Percentiles rank a stretch among this genome's conserved stretches.
phyloP scores from a whole-genome alignment of 2,329 filamentous ascomycete species.

The Cordyceps militaris region DNA sequence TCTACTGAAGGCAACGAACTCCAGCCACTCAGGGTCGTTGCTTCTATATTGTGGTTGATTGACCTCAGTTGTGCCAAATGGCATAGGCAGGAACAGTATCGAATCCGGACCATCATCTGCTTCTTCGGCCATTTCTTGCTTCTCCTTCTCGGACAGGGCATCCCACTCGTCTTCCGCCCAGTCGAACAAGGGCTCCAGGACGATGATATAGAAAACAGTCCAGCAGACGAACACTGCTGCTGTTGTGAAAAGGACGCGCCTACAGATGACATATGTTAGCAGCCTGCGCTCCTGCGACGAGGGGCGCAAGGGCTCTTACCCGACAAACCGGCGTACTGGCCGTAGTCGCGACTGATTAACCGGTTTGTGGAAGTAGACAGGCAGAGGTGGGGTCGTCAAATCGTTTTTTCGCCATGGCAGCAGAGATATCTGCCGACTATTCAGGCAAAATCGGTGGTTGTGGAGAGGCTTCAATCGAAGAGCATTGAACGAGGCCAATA shows the following conservation, averaged over 20 bases:
- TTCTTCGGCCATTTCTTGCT: slow-evolving; percentile 32
- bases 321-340: slow-evolving; percentile 21
- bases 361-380: slow-evolving; percentile 27
- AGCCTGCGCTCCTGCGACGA: background rate
- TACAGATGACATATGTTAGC: background rate
- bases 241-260: slow-evolving; percentile 24
- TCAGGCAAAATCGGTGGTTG: slow-evolving; percentile 17
- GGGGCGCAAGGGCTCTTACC: slow-evolving; percentile 18
- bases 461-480: slow-evolving; percentile 18
- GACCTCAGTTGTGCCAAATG: slow-evolving; percentile 47
- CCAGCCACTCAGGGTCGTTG: slow-evolving; percentile 56
- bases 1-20: slow-evolving; percentile 51
- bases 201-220: slow-evolving; percentile 37
- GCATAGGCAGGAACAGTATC: slow-evolving; percentile 53
- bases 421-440: slow-evolving; percentile 25
- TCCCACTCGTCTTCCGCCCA: slow-evolving; percentile 37
- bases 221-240: slow-evolving; percentile 32
- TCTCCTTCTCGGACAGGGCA: slow-evolving; percentile 37
- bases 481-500: slow-evolving; percentile 14
- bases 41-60: slow-evolving; percentile 45
- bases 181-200: slow-evolving; percentile 39
- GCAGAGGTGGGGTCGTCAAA: slow-evolving; percentile 18
- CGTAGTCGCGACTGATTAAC: slow-evolving; percentile 11
- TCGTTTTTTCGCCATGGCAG: slow-evolving; percentile 26
- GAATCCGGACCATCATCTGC: slow-evolving; percentile 38